A percentile compares a stretch with the other conserved stretches of the same genome.
These are phyloP conservation scores for Cyberlindnera americana DNA, from an alignment of 805 yeast species.

Conservation along the genomic window DNA sequence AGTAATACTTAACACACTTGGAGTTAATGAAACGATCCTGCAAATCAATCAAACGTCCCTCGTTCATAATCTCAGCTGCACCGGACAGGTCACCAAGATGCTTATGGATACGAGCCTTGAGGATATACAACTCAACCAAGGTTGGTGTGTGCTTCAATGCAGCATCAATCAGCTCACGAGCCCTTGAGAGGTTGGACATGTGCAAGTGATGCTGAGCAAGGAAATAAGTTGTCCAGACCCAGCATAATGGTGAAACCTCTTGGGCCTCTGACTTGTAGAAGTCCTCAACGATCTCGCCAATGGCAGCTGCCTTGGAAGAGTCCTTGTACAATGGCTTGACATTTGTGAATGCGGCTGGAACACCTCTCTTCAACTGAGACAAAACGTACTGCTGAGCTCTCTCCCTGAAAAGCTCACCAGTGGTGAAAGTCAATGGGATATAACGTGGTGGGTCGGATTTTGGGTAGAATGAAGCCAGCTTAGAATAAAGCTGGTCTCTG, in stretches of 20 bases:
- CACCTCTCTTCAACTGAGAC: slow-evolving; percentile 68
- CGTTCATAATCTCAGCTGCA: slow-evolving; percentile 66
- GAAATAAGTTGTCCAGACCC: slow-evolving; percentile 70
- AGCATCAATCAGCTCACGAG: slow-evolving; percentile 52
- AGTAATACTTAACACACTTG: slow-evolving; percentile 76
- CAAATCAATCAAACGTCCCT: slow-evolving; percentile 71
- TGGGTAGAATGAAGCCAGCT: slow-evolving; percentile 69
- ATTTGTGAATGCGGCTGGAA: slow-evolving; percentile 85
- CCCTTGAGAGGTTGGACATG: slow-evolving; percentile 48
- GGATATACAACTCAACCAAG: slow-evolving; percentile 72
- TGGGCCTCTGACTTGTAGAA: slow-evolving; percentile 35
- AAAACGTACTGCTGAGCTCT: slow-evolving; percentile 53
- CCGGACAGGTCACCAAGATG: slow-evolving; percentile 56
- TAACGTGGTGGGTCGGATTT: slow-evolving; percentile 75
- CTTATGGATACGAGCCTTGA: slow-evolving; percentile 77
- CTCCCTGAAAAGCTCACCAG: slow-evolving; percentile 46
- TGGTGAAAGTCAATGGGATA: slow-evolving; percentile 72
- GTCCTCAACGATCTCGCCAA: slow-evolving; percentile 52
- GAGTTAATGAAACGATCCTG: slow-evolving; percentile 92
- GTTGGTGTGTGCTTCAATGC: slow-evolving; percentile 79
- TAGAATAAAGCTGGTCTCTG: slow-evolving; percentile 60
- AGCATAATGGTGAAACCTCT: slow-evolving; percentile 33
- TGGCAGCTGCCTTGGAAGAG: slow-evolving; percentile 30
- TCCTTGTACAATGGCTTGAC: slow-evolving; percentile 74
- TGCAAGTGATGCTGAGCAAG: slow-evolving; percentile 74